Evolutionary conservation across 345 rosid species (phyloP), one percentile per base, ranked within the genome.

Genomic region (Aquilaria yunnanensis): DNA sequence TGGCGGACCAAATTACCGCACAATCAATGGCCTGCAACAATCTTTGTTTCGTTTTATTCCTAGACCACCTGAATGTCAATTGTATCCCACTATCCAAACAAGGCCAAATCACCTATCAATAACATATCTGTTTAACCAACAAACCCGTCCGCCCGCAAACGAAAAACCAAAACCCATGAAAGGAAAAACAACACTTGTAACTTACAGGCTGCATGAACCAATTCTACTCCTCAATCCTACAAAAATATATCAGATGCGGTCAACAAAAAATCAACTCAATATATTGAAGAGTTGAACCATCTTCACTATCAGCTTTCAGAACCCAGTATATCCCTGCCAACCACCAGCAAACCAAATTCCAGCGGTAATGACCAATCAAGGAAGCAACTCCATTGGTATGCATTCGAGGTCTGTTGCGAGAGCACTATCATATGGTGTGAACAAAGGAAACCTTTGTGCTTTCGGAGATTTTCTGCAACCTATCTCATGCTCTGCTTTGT

Each of bases 401-500:
- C 79, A 67, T 16, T 14, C n/a, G 61, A 61, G 13, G 55, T 5
- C 43, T 37, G 43, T 37, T 5, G 43, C 43, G 43, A 37, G 43
- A 37, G 43, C 43, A 9, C 43, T 37, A 37, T 32, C 61, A 51
- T 63, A 63, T 9, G 5, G 52, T 54, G 63, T 54, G 56, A 46
- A 62, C 59, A 29, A 10, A 6, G 6, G 34, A 60, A 60, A 47
- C 6, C n/a, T 52, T 1, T 32, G 14, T 3, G 10, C 52, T n/a
- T 14, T 37, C 7, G 14, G 31, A 14, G 50, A 37, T 33, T 53
- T 64, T 69, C 70, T 49, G 43, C 34, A n/a, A 10, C 63, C 83
- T 74, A 90, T 78, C 99, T 85, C 60, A 81, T 76, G 49, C 73
- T 82, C 78, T 95, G 99, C 77, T 90, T 84, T 5, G 89, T 73